Conservation (phyloP, 768 basidiomycete genomes). For the Boletus fagicola region DNA sequence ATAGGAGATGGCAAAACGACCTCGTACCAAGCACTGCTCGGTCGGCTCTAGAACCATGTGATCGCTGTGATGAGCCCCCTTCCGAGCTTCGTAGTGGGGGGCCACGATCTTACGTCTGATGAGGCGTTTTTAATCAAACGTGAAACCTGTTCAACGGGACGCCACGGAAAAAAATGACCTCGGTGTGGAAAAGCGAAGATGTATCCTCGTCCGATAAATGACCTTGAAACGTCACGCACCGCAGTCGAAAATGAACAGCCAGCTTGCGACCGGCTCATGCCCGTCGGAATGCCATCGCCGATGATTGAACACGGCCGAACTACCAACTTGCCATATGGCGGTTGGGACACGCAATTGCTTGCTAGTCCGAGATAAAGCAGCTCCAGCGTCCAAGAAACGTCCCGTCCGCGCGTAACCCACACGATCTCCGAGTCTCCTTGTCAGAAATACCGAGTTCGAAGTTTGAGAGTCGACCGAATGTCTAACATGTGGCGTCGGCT, state of each 20-base stretch:
- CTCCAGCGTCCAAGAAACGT: neutral
- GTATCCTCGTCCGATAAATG: neutral
- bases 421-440: neutral
- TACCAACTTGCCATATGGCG: neutral
- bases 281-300: conserved; percentile 2
- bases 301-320: neutral
- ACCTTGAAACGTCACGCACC: conserved; percentile 3
- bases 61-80: neutral
- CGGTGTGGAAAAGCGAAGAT: conserved; percentile 1
- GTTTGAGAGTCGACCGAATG: neutral
- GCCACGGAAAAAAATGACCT: neutral
- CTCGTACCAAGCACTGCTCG: neutral
- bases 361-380: neutral
- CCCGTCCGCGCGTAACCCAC: neutral
- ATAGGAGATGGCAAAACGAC: conserved; percentile 2
- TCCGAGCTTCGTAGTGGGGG: neutral
- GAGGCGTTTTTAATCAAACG: neutral
- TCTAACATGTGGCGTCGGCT: neutral
- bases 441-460: neutral
- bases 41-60: neutral
- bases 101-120: conserved; percentile 10
- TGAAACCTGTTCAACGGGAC: neutral
- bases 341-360: neutral
- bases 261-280: neutral
- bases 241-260: neutral